Percentiles rank a stretch among this genome's conserved stretches.
Conservation (phyloP, 495 filamentous ascomycete species). For the Penicillium nucicola region DNA sequence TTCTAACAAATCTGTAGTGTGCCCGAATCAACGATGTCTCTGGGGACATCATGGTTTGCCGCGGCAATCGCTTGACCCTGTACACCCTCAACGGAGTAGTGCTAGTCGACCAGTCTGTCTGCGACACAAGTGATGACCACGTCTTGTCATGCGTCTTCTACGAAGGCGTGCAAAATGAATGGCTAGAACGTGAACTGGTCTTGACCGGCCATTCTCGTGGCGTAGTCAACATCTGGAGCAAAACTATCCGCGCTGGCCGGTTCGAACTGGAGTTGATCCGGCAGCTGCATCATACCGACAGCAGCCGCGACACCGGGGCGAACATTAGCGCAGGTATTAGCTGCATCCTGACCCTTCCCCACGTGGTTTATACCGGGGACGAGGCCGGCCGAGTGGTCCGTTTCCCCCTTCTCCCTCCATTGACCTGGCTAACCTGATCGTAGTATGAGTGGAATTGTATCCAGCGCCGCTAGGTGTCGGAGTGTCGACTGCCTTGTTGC, state of each 20-base stretch:
- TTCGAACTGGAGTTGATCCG: constrained; percentile 66
- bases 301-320: constrained; percentile 63
- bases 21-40: constrained; percentile 85
- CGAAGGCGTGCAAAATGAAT: constrained; percentile 88
- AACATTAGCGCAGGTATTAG: constrained; percentile 84
- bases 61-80: constrained; percentile 66
- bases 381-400: constrained; percentile 79
- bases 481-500: too few relatives aligned
- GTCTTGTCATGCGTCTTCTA: constrained; percentile 87
- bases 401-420: constrained; percentile 6
- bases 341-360: constrained; percentile 78
- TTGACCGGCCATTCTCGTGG: constrained; percentile 86
- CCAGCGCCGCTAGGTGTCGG: constrained; percentile 45
- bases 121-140: constrained; percentile 65
- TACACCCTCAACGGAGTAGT: constrained; percentile 87
- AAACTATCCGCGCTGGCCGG: constrained; percentile 44
- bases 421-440: constrained; percentile 18
- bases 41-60: constrained; percentile 82
- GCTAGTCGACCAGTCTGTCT: constrained; percentile 76
- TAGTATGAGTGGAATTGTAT: constrained; percentile 90
- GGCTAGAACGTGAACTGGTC: constrained; percentile 80
- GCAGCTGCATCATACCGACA: constrained; percentile 79
- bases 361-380: constrained; percentile 88
- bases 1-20: constrained; percentile 52
- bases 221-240: constrained; percentile 74